Percentiles rank a stretch among this genome's conserved stretches.
Evolutionary conservation across 768 basidiomycete genomes (phyloP).

Genomic region (Agaricus subrufescens): DNA sequence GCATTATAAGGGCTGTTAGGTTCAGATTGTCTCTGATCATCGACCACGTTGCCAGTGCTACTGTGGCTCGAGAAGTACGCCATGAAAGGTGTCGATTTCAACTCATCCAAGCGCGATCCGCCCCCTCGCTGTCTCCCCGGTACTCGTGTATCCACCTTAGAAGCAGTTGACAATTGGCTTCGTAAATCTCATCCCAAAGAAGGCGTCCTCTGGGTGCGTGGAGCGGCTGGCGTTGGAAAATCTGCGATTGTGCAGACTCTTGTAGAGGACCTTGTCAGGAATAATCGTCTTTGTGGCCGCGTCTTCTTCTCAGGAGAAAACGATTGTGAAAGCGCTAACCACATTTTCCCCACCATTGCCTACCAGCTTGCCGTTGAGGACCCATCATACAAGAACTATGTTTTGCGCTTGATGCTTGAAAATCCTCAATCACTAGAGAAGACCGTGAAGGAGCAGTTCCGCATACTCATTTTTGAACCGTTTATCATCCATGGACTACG

Average conservation of each 20-base stretch:
- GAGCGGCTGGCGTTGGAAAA: slow-evolving; percentile 6
- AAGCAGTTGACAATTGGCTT: neutral
- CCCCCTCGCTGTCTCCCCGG: neutral
- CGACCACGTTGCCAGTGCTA: too few relatives aligned
- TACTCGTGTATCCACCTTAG: neutral
- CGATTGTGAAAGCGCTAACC: neutral
- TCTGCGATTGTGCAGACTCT: slow-evolving; percentile 4
- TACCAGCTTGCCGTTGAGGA: neutral
- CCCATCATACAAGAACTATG: neutral
- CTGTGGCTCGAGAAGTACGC: too few relatives aligned
- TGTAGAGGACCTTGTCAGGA: neutral
- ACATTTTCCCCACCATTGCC: neutral
- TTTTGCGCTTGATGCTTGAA: neutral
- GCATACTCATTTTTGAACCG: slow-evolving; percentile 12
- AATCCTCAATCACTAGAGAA: slow-evolving; percentile 9
- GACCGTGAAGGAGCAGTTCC: slow-evolving; percentile 10
- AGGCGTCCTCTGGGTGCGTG: slow-evolving; percentile 1
- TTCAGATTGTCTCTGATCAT: too few relatives aligned
- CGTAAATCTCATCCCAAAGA: neutral
- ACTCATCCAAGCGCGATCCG: too few relatives aligned
- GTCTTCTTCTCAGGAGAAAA: slow-evolving; percentile 2
- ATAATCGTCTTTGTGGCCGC: neutral
- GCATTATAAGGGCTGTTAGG: too few relatives aligned
- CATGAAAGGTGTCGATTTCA: too few relatives aligned
- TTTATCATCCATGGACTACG: neutral